phyloP scores from a whole-genome alignment of 345 rosid genomes.

The Salix viminalis region DNA sequence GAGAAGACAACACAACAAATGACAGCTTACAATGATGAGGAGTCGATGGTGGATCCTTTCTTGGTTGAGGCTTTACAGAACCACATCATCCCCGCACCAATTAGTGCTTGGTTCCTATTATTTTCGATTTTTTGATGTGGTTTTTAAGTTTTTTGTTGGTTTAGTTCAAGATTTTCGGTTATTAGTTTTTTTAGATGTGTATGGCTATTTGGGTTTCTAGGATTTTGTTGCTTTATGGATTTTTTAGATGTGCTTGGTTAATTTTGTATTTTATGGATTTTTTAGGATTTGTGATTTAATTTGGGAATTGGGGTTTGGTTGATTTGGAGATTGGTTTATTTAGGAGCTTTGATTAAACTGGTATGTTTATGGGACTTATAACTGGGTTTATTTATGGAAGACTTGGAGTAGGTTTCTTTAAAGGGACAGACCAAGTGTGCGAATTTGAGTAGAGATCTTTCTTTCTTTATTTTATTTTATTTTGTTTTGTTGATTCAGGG shows the following conservation, averaged over 20 bases:
- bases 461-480: too few species aligned
- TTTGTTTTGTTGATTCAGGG: too few species aligned
- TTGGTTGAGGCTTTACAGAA: conserved; percentile 89
- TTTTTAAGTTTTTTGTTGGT: not conserved
- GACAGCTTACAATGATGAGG: conserved; percentile 4
- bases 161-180: not conserved
- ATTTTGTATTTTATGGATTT: not conserved
- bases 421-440: too few species aligned
- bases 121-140: not conserved
- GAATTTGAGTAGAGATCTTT: too few species aligned
- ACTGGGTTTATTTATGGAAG: too few species aligned
- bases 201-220: not conserved
- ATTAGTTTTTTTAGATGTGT: not conserved
- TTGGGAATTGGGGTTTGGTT: not conserved
- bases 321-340: conserved; percentile 1
- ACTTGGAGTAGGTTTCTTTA: too few species aligned
- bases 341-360: not conserved
- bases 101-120: conserved; percentile 14
- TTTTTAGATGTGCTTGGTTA: not conserved
- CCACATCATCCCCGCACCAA: conserved; percentile 89
- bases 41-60: conserved; percentile 84
- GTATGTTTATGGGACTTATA: too few species aligned
- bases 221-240: not conserved
- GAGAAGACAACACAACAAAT: not conserved
- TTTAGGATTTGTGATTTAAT: not conserved